phyloP scores from a whole-genome alignment of 352 stramenopile species.

The Phytophthora sojae region DNA sequence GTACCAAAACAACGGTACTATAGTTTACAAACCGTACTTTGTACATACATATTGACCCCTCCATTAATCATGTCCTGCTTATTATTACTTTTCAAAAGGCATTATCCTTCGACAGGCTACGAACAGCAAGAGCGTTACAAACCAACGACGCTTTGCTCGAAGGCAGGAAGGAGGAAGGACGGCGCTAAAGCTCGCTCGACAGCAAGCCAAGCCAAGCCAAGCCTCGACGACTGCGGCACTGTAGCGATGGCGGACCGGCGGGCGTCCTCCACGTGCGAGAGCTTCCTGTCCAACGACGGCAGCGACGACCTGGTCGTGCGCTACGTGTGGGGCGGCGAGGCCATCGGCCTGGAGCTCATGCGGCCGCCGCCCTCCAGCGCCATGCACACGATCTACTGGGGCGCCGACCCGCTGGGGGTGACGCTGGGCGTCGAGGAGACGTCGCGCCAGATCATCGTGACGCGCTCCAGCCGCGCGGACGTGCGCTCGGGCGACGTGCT shows the following conservation, averaged over 20 bases:
- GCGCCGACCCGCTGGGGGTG: slow-evolving; percentile 59
- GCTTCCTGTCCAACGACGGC: slow-evolving; percentile 52
- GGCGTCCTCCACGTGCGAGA: slow-evolving; percentile 40
- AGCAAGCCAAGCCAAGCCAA: too few species aligned
- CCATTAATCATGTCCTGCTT: too few species aligned
- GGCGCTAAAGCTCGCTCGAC: not conserved
- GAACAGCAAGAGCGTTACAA: not conserved
- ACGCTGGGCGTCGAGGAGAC: slow-evolving; percentile 81
- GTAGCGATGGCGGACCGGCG: slow-evolving; percentile 10
- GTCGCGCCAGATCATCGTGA: slow-evolving; percentile 74
- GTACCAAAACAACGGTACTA: not conserved
- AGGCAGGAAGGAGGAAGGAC: not conserved
- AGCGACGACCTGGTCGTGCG: slow-evolving; percentile 65
- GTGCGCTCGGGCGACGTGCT: slow-evolving; percentile 69
- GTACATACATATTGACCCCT: not conserved
- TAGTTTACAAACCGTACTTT: not conserved
- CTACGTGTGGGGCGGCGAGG: slow-evolving; percentile 62
- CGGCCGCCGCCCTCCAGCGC: slow-evolving; percentile 31
- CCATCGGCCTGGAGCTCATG: slow-evolving; percentile 69
- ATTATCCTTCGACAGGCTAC: not conserved
- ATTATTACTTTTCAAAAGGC: too few species aligned
- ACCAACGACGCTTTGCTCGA: not conserved
- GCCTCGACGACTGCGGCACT: not conserved
- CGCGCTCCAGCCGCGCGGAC: slow-evolving; percentile 58
- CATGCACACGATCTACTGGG: slow-evolving; percentile 46